Conservation (phyloP, 1,284 basidiomycete genomes). For the Moesziomyces sp. region DNA sequence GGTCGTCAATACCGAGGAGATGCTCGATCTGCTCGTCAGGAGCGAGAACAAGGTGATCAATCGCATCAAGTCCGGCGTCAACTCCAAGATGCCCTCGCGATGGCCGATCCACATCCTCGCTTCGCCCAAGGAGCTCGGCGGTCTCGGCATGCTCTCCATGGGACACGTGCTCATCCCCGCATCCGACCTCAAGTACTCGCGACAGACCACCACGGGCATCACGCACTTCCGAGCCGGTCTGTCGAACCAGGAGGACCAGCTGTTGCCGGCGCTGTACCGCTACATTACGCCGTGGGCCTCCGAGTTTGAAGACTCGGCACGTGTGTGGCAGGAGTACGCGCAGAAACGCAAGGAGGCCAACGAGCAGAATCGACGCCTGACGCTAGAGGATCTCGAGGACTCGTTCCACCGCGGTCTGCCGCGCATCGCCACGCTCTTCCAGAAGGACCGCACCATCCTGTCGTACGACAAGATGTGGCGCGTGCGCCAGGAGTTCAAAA, state of each 20-base stretch:
- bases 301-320: slow-evolving; percentile 96
- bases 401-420: slow-evolving; percentile 99
- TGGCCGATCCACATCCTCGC: slow-evolving; percentile 81
- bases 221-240: slow-evolving; percentile 98
- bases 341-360: slow-evolving; percentile 99
- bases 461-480: slow-evolving; percentile 96
- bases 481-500: slow-evolving; percentile 90
- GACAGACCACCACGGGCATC: slow-evolving; percentile 89
- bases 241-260: slow-evolving; percentile 75
- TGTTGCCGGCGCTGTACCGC: slow-evolving; percentile 91
- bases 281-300: slow-evolving; percentile 99
- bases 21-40: slow-evolving; percentile 70
- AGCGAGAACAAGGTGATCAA: slow-evolving; percentile 76
- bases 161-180: slow-evolving; percentile 98
- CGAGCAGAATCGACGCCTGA: slow-evolving; percentile 95
- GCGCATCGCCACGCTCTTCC: slow-evolving; percentile 95
- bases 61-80: slow-evolving; percentile 97
- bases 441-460: slow-evolving; percentile 94
- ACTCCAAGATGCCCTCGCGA: slow-evolving; percentile 99
- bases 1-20: slow-evolving; percentile 96
- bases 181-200: slow-evolving; percentile 95
- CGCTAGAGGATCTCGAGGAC: slow-evolving; percentile 95
- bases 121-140: slow-evolving; percentile 73
- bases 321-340: slow-evolving; percentile 99
- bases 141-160: slow-evolving; percentile 99